Percentiles rank a stretch among this genome's conserved stretches.
Conservation (phyloP, 2,329 filamentous ascomycete genomes). For the Penicillium sp. region DNA sequence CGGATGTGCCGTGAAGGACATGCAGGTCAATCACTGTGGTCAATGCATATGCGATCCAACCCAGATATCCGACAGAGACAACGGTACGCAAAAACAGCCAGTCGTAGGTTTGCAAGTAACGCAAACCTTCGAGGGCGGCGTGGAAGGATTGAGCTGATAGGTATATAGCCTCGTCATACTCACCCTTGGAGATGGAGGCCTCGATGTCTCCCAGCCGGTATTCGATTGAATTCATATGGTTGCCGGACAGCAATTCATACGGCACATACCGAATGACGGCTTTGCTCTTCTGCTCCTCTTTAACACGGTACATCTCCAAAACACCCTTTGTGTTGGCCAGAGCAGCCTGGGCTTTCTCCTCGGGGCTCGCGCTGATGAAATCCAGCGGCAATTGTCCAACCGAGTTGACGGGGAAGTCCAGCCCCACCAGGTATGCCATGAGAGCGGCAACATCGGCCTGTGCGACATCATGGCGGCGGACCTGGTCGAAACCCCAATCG, state of each 20-base stretch:
- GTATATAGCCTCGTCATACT: slow-evolving; percentile 75
- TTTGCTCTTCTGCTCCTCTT: slow-evolving; percentile 79
- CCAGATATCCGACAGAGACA: slow-evolving; percentile 86
- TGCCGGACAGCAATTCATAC: slow-evolving; percentile 68
- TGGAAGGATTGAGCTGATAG: slow-evolving; percentile 76
- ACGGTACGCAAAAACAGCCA: slow-evolving; percentile 92
- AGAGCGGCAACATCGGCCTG: slow-evolving; percentile 93
- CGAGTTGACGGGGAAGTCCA: slow-evolving; percentile 93
- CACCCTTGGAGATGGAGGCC: slow-evolving; percentile 64
- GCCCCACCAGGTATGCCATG: slow-evolving; percentile 88
- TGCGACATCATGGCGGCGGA: slow-evolving; percentile 85
- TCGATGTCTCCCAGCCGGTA: slow-evolving; percentile 69
- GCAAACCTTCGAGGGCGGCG: slow-evolving; percentile 75
- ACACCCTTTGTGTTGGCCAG: slow-evolving; percentile 84
- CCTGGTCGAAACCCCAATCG: slow-evolving; percentile 80
- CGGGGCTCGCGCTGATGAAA: slow-evolving; percentile 71
- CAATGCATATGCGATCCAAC: slow-evolving; percentile 91
- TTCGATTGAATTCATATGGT: slow-evolving; percentile 61
- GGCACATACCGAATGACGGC: slow-evolving; percentile 77
- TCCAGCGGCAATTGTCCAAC: slow-evolving; percentile 88
- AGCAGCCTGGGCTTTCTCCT: slow-evolving; percentile 80
- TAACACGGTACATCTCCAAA: slow-evolving; percentile 93
- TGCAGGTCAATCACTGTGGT: slow-evolving; percentile 87
- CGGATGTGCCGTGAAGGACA: slow-evolving; percentile 71
- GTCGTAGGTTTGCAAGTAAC: slow-evolving; percentile 97